These are phyloP conservation scores for Neurospora sp. DNA, from an alignment of 2,329 filamentous ascomycete species.

Conservation along the genomic window DNA sequence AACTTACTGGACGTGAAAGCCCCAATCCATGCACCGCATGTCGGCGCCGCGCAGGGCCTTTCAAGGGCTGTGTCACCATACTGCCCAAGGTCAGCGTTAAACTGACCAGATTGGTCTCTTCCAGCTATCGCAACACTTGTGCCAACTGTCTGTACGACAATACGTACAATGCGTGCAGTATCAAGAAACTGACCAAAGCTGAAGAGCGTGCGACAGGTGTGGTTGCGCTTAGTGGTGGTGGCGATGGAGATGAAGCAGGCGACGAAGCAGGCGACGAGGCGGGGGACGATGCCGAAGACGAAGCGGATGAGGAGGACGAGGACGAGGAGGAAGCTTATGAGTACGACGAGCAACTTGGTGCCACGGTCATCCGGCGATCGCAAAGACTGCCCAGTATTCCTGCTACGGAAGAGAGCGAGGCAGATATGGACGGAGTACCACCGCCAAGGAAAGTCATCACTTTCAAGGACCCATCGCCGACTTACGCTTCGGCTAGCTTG, in stretches of 20 bases:
- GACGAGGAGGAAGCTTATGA: not conserved
- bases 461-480: not conserved
- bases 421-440: not conserved
- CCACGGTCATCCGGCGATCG: not conserved
- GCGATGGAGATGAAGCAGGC: not conserved
- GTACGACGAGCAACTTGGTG: not conserved
- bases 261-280: not conserved
- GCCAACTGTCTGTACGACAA: constrained; percentile 7
- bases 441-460: not conserved
- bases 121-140: constrained; percentile 2
- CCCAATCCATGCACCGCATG: constrained; percentile 7
- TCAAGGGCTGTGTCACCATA: constrained; percentile 5
- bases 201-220: not conserved
- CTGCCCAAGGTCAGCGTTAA: not conserved
- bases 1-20: constrained; percentile 6
- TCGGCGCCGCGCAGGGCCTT: constrained; percentile 4
- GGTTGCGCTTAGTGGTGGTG: not conserved
- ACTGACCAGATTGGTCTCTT: not conserved
- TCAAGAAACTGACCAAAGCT: not conserved
- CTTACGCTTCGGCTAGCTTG: not conserved
- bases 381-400: not conserved
- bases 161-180: constrained; percentile 3
- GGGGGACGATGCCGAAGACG: not conserved
- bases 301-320: not conserved
- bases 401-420: not conserved